A percentile compares a stretch with the other conserved stretches of the same genome.
These are phyloP conservation scores for Aspergillus sp. DNA, from an alignment of 2,329 filamentous ascomycete genomes.

Conservation along the genomic window DNA sequence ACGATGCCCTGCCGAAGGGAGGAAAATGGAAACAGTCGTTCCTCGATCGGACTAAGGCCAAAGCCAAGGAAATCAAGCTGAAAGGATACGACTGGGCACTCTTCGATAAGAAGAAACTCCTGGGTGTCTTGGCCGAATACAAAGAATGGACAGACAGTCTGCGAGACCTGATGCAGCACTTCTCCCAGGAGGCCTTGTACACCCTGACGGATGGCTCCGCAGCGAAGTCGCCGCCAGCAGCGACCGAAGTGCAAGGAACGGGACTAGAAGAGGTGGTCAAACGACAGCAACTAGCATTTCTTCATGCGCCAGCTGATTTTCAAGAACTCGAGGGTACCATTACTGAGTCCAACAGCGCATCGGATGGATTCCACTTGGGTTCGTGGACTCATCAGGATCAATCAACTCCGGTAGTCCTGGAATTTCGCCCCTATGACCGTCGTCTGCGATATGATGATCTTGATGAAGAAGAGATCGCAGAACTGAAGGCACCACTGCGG, in stretches of 20 bases:
- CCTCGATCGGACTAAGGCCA: conserved; percentile 26
- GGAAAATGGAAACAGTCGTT: conserved; percentile 24
- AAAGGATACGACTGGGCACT: conserved; percentile 35
- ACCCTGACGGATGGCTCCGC: conserved; percentile 12
- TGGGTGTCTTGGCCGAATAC: conserved; percentile 26
- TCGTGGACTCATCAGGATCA: conserved; percentile 18
- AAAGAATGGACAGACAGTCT: conserved; percentile 30
- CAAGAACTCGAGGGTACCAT: conserved; percentile 23
- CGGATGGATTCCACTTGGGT: conserved; percentile 25
- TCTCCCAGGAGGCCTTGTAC: conserved; percentile 28
- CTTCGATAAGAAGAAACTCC: conserved; percentile 33
- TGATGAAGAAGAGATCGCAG: conserved; percentile 26
- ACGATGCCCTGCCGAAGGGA: conserved; percentile 4
- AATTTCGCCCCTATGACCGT: conserved; percentile 31
- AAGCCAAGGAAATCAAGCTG: conserved; percentile 26
- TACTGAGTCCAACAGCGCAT: conserved; percentile 20
- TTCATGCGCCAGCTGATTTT: conserved; percentile 25
- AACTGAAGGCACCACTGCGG: conserved; percentile 28
- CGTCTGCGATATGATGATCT: conserved; percentile 25
- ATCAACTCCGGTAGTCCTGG: conserved; percentile 23
- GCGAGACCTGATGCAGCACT: conserved; percentile 32
- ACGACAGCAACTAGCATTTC: conserved; percentile 23
- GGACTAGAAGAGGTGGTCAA: conserved; percentile 29
- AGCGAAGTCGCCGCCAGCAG: not conserved
- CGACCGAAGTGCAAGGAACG: conserved; percentile 22